These are phyloP conservation scores for Phytophthora pseudosyringae DNA, from an alignment of 352 stramenopile species.

Conservation along the genomic window DNA sequence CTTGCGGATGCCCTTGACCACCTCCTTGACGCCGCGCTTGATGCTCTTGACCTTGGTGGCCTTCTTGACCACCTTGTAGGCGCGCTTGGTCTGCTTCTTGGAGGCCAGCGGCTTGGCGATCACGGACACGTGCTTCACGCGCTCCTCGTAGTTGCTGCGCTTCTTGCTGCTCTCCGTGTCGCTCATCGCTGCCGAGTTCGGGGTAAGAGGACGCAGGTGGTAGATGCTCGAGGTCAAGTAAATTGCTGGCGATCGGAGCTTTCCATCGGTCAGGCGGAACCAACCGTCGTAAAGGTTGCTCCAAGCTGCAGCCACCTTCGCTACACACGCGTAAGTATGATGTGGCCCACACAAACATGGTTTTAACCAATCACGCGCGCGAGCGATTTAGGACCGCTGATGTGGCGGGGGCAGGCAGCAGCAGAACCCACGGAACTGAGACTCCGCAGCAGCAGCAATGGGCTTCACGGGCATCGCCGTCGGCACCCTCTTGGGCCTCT, in stretches of 20 bases:
- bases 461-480: constrained; percentile 71
- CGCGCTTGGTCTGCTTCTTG: constrained; percentile 97
- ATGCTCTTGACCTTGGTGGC: constrained; percentile 97
- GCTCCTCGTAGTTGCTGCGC: constrained; percentile 76
- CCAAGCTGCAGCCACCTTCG: constrained; percentile 34
- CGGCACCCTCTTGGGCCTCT: constrained; percentile 77
- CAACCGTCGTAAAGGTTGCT: constrained; percentile 37
- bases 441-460: constrained; percentile 46
- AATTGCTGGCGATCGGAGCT: constrained; percentile 29
- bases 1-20: constrained; percentile 98
- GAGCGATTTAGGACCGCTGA: constrained; percentile 34
- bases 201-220: constrained; percentile 11
- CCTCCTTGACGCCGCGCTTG: constrained; percentile 99
- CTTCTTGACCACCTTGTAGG: constrained; percentile 96
- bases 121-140: constrained; percentile 85
- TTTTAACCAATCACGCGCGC: constrained; percentile 23
- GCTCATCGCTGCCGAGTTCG: constrained; percentile 51
- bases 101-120: constrained; percentile 97
- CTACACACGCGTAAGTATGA: constrained; percentile 2
- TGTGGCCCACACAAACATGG: not conserved
- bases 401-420: constrained; percentile 26
- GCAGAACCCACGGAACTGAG: constrained; percentile 37
- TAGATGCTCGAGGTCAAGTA: constrained; percentile 22
- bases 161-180: constrained; percentile 75
- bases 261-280: constrained; percentile 23